Percentiles rank a stretch among this genome's conserved stretches.
phyloP scores from a whole-genome alignment of 1,284 basidiomycete species.

The Leccinum subfulvum region DNA sequence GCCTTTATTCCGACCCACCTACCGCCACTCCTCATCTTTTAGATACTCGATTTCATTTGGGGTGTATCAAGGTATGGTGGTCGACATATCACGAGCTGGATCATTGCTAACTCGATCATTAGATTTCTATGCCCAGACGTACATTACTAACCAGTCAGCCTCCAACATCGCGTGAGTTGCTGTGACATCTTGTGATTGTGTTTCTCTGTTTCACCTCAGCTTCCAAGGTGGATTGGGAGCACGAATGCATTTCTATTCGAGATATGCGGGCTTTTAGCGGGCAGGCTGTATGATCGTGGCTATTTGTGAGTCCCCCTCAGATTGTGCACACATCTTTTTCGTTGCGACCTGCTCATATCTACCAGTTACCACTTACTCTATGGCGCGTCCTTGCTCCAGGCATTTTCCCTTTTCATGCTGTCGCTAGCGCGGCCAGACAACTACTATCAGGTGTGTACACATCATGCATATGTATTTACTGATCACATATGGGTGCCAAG shows the following conservation, averaged over 20 bases:
- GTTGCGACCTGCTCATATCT: background rate
- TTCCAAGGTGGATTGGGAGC: constrained; percentile 50
- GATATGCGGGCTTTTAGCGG: constrained; percentile 33
- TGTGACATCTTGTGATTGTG: background rate
- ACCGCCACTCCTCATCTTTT: background rate
- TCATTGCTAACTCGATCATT: background rate
- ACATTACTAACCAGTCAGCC: constrained; percentile 34
- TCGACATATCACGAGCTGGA: background rate
- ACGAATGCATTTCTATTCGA: constrained; percentile 44
- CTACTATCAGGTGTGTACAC: constrained; percentile 34
- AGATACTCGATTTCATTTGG: constrained; percentile 42
- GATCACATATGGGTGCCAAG: constrained; percentile 11
- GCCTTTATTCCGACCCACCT: background rate
- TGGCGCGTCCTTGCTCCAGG: constrained; percentile 31
- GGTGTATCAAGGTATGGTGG: constrained; percentile 42
- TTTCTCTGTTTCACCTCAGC: background rate
- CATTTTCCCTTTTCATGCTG: constrained; percentile 38
- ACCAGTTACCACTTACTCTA: constrained; percentile 30
- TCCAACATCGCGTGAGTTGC: constrained; percentile 40
- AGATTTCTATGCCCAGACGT: constrained; percentile 39
- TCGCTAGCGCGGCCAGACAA: constrained; percentile 34
- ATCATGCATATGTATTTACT: background rate
- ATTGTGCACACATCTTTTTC: background rate
- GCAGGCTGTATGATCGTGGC: constrained; percentile 37
- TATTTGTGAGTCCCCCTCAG: constrained; percentile 31